Base-by-base conservation (phyloP, 495 filamentous ascomycete species). In the Symbiotaphrina buchneri region DNA sequence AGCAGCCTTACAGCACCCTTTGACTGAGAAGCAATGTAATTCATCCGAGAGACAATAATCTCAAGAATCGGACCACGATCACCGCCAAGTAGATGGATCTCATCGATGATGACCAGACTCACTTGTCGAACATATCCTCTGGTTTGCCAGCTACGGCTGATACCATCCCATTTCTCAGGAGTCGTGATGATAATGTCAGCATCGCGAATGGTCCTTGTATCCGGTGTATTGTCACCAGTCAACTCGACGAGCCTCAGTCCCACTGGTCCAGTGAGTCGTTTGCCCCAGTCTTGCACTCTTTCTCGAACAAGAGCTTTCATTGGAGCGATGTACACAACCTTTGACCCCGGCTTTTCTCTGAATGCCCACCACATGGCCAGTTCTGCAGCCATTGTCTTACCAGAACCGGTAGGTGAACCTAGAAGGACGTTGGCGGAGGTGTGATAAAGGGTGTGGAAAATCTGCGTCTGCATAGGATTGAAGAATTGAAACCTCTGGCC, bases 321-420 rank as follows among this genome's bases (percentile, higher is more conserved):
- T 0, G 87, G 87, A 3, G 87, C 87, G 41, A 99, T 95, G 43
- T 99, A 99, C 16, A 99, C 84, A 1, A 99, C 85, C 53, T 99
- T 99, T 2, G 80, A 93, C 2, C 84, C 82, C 1, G 90, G 90
- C 24, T 74, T 78, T 47, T 95, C 84, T 7, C 85, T 72, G 52
- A 99, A 95, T 4, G 90, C 83, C 85, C 82, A 93, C 87, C 87
- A 99, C 90, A 99, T 95, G n/a, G 90, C 90, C 31, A 99, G 47
- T 45, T 99, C 87, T 19, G 75, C 78, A 10, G 87, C 87, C 19
- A 99, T 71, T 2, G 87, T 99, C 55, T 99, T 99, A 34, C 87
- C 87, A 56, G 78, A 87, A 30, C 87, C 87, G 4, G 87, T 99
- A 4, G 87, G 87, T 10, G 87, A 94, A n/a, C 87, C 87, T 5